Percentiles rank a stretch among this genome's conserved stretches.
These are phyloP conservation scores for Diplocarpon rosae DNA, from an alignment of 2,329 filamentous ascomycete genomes.

Conservation along the genomic window DNA sequence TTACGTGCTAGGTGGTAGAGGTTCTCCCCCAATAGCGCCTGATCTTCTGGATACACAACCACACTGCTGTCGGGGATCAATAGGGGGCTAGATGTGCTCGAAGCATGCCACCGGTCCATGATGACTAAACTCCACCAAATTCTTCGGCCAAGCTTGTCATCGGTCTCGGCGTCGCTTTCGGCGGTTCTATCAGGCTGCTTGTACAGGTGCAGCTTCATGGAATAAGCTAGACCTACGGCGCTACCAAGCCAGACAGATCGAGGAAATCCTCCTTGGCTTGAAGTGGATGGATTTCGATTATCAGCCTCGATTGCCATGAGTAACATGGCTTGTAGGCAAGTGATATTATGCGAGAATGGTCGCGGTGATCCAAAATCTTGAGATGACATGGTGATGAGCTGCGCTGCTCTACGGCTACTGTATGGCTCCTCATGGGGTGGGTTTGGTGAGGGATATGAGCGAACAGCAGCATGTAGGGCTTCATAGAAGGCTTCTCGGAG, in stretches of 20 bases:
- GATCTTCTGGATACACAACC: conserved; percentile 48
- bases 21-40: conserved; percentile 47
- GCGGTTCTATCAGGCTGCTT: conserved; percentile 30
- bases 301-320: conserved; percentile 39
- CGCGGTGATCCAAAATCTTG: conserved; percentile 33
- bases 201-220: conserved; percentile 47
- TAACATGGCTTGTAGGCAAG: conserved; percentile 57
- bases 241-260: conserved; percentile 47
- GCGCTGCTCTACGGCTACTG: conserved; percentile 32
- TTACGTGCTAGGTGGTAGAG: conserved; percentile 56
- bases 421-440: conserved; percentile 23
- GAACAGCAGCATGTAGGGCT: conserved; percentile 48
- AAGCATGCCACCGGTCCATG: conserved; percentile 63
- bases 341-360: conserved; percentile 32
- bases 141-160: conserved; percentile 50
- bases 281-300: conserved; percentile 26
- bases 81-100: conserved; percentile 51
- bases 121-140: conserved; percentile 65
- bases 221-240: conserved; percentile 55
- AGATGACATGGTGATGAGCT: conserved; percentile 33
- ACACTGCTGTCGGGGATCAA: conserved; percentile 52
- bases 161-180: conserved; percentile 44
- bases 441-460: conserved; percentile 36
- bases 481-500: conserved; percentile 55
- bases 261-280: conserved; percentile 33